Evolutionary conservation across 352 stramenopile genomes (phyloP), one percentile per base, ranked within the genome.

Genomic region (Phytophthora cryptogea): DNA sequence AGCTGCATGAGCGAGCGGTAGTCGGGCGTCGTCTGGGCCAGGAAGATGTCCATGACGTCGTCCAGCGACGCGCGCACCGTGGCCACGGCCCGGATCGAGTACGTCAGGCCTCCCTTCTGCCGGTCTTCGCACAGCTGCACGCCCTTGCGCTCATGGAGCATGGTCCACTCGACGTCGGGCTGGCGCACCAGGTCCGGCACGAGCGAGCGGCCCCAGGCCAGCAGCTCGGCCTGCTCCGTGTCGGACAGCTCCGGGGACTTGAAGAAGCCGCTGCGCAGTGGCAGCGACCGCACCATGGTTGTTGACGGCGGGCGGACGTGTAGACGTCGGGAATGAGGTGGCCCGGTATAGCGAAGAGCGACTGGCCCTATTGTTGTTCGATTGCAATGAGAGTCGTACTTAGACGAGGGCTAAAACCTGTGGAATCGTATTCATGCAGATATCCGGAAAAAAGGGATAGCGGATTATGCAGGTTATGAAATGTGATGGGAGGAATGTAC

Each of bases 31-130:
- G 52, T 78, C 11, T 67, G 62, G 9, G 70, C 66, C 10, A 89
- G 63, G 52, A 94, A 92, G 55, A 94, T 79, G 64, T 92, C 80
- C 80, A 92, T 89, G 54, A 92, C 60, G 59, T 91, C 82, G 39
- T 91, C 84, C 20, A 94, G 64, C 46, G 76, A 63, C 17, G 82
- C 77, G 39, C 70, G 68, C 4, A 94, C 72, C 0, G 78, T 80
- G 11, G 78, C 66, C 8, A 88, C 67, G 16, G 76, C 76, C 31
- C 77, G 78, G 44, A 94, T 78, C n/a, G 74, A 88, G 75, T 94
- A 94, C 30, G 76, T 90, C 8, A 94, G 73, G 5, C 84, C 84
- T 16, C 84, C 84, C 45, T 92, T 94, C 57, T 94, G 84, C 1
- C 84, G 81, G 70, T 94, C 84, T 54, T 94, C 80, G 42, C 66